Conservation (phyloP, 441 rosid species). For the Populus tomentosa region DNA sequence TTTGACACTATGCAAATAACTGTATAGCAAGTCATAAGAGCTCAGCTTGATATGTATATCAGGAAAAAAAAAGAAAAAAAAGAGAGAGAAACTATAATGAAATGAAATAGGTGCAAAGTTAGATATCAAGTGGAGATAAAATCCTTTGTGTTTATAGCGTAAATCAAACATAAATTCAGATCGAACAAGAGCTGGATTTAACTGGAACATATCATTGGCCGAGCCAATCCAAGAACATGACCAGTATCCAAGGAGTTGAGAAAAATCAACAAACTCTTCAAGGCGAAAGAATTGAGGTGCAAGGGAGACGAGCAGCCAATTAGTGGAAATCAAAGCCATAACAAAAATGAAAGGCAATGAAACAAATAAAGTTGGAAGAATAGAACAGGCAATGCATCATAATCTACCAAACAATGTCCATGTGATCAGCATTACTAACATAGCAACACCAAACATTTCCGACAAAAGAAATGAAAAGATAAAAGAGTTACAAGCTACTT, state of each 20-base stretch:
- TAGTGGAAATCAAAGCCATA: not conserved
- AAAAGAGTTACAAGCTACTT: not conserved
- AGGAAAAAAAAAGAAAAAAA: too few relatives aligned
- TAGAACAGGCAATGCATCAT: not conserved
- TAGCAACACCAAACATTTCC: not conserved
- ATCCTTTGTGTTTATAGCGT: not conserved
- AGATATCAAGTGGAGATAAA: too few relatives aligned
- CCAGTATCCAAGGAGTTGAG: too few relatives aligned
- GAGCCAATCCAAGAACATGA: not conserved
- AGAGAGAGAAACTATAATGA: too few relatives aligned
- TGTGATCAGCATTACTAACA: not conserved
- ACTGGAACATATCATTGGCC: not conserved
- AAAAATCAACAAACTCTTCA: too few relatives aligned
- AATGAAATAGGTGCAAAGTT: too few relatives aligned
- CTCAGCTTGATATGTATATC: too few relatives aligned
- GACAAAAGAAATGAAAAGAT: not conserved
- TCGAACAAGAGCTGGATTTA: too few relatives aligned
- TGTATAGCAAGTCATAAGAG: too few relatives aligned
- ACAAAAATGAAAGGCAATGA: not conserved
- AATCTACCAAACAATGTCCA: not conserved
- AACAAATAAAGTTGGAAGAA: not conserved
- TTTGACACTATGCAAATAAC: too few relatives aligned
- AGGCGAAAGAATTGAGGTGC: too few relatives aligned
- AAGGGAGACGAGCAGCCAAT: not conserved
- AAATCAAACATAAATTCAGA: not conserved